Base-by-base conservation (phyloP, 768 basidiomycete genomes). In the Lactarius hatsudake region DNA sequence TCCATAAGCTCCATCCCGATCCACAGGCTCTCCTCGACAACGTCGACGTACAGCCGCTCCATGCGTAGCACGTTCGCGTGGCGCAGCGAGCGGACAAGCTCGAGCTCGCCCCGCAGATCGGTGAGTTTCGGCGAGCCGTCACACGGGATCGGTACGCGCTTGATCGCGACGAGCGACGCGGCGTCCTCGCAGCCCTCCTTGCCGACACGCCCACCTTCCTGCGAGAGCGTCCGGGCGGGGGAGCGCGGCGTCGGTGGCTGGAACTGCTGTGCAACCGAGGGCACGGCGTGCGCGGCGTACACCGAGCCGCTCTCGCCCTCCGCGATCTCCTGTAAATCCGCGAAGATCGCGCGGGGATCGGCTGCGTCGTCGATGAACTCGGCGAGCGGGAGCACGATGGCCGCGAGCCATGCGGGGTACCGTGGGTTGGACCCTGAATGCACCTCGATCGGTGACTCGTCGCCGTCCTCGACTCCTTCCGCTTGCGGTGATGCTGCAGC, bases 1-100 rank as follows among this genome's bases (percentile, higher is more conserved):
- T 93, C 91, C 92, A 94, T 93, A 38, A 94, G 83, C 75, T 93
- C 91, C 93, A 94, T 94, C 69, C 88, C 80, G 59, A 94, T 88
- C 93, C 93, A 94, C 43, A 94, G 76, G 65, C 86, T 70, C 62
- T 80, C 79, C 54, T 76, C 78, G 42, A 80, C 79, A 4, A 87
- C 74, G 71, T 88, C 85, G 34, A 91, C 86, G 75, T 91, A 91
- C 28, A 91, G 76, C 54, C 82, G 85, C 72, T 91, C 90, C 79
- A 90, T 83, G 3, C 81, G 76, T 23, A 94, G 78, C 8, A 93
- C 72, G 75, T 91, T 84, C 66, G 83, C 81, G 69, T 91, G 86
- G 63, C 80, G 75, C 60, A 90, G 59, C 18, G 82, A 80, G 58
- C 78, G 82, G 81, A 92, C 81, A 60, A 93, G 63, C 10, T 69